Conservation (phyloP, 2,329 filamentous ascomycete species). For the Cercospora beticola region DNA sequence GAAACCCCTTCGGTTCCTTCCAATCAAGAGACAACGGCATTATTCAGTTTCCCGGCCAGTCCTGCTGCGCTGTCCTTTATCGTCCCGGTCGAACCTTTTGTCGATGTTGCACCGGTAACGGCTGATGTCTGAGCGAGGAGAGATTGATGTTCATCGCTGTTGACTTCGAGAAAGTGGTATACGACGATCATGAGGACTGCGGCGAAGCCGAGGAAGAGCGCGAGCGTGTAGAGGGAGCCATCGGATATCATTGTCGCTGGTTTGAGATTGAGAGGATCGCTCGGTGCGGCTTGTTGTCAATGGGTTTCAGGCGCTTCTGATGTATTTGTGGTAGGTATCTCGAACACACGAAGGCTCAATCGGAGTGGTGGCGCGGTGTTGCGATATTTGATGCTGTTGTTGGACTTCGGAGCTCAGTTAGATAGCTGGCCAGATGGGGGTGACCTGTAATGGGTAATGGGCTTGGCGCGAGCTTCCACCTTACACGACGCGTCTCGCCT, state of each 20-base stretch:
- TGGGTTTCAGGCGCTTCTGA: not conserved
- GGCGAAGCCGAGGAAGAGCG: constrained; percentile 85
- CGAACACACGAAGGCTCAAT: not conserved
- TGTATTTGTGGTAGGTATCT: not conserved
- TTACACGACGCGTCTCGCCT: not conserved
- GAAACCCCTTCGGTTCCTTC: not conserved
- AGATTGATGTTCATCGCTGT: constrained; percentile 55
- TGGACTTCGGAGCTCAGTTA: not conserved
- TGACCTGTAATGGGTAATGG: not conserved
- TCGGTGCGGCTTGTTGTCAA: not conserved
- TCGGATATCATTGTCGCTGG: constrained; percentile 82
- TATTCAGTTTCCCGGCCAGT: not conserved
- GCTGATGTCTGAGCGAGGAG: not conserved
- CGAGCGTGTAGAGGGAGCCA: constrained; percentile 82
- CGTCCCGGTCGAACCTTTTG: not conserved
- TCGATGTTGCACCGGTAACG: not conserved
- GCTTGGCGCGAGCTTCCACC: not conserved
- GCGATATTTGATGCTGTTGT: not conserved
- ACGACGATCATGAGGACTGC: constrained; percentile 91
- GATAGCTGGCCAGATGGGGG: not conserved
- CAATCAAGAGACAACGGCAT: not conserved
- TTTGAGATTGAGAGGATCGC: not conserved
- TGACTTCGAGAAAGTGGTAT: constrained; percentile 96
- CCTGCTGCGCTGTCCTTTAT: constrained; percentile 12
- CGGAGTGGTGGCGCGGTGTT: not conserved